Conservation (phyloP, 2,329 filamentous ascomycete genomes). For the Ceratocystiopsis sp. region DNA sequence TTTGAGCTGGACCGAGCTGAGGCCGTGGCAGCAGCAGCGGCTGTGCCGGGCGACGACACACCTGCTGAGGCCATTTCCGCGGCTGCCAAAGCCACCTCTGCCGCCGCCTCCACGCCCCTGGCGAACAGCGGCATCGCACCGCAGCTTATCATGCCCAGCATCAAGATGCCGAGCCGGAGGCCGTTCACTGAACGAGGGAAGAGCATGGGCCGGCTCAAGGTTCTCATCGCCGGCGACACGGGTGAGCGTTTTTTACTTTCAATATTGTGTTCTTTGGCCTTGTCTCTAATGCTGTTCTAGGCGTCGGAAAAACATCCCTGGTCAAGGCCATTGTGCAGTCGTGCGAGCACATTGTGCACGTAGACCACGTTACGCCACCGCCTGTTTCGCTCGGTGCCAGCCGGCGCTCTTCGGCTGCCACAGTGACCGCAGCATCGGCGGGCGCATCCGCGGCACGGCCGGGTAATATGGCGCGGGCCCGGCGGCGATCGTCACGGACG, state of each 20-base stretch:
- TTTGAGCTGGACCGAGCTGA: neutral
- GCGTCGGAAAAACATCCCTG: slow-evolving; percentile 74
- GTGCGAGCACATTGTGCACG: slow-evolving; percentile 85
- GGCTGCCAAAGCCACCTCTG: neutral
- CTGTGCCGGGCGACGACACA: neutral
- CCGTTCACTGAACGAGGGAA: slow-evolving; percentile 84
- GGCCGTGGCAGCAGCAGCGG: slow-evolving; percentile 1
- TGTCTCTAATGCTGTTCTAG: slow-evolving; percentile 22
- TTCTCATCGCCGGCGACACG: slow-evolving; percentile 68
- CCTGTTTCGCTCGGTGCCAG: slow-evolving; percentile 8
- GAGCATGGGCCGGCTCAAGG: slow-evolving; percentile 67
- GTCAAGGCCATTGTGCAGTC: slow-evolving; percentile 75
- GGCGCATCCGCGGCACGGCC: too few species aligned
- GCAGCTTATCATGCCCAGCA: slow-evolving; percentile 95
- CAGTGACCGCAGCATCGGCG: neutral
- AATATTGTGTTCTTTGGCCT: neutral
- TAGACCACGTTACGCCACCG: slow-evolving; percentile 43
- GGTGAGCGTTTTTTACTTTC: slow-evolving; percentile 28
- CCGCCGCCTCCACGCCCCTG: too few species aligned
- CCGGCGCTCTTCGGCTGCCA: slow-evolving; percentile 6
- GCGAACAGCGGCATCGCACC: slow-evolving; percentile 37
- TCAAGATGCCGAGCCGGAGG: slow-evolving; percentile 73
- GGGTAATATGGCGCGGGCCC: slow-evolving; percentile 9
- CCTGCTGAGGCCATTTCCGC: neutral
- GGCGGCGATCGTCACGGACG: slow-evolving; percentile 2